A percentile compares a stretch with the other conserved stretches of the same genome.
phyloP scores from a whole-genome alignment of 495 filamentous ascomycete genomes.

The Penicillium lagena region DNA sequence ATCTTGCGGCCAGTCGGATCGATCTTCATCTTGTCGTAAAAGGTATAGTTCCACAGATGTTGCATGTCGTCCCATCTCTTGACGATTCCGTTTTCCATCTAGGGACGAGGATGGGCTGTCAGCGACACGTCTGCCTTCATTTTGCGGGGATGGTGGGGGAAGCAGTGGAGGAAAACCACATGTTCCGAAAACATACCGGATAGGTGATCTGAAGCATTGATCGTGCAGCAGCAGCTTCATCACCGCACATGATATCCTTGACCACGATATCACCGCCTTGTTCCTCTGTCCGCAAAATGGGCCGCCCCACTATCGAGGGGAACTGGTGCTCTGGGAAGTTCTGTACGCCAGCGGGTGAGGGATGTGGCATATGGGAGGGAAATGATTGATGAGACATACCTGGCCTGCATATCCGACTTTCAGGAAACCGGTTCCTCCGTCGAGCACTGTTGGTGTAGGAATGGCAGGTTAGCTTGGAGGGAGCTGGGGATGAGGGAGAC shows the following conservation, averaged over 20 bases:
- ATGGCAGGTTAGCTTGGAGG: constrained; percentile 21
- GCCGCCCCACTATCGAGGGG: constrained; percentile 96
- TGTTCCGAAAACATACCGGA: constrained; percentile 52
- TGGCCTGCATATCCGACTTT: constrained; percentile 97
- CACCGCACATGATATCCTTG: constrained; percentile 99
- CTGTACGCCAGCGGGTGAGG: constrained; percentile 26
- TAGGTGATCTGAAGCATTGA: constrained; percentile 98
- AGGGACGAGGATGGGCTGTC: constrained; percentile 16
- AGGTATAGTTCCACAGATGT: constrained; percentile 98
- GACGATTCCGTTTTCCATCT: constrained; percentile 99
- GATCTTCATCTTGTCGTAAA: constrained; percentile 91
- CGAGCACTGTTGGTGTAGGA: constrained; percentile 64
- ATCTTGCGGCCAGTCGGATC: constrained; percentile 92
- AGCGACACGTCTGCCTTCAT: constrained; percentile 16
- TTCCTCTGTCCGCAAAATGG: constrained; percentile 95
- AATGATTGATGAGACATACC: constrained; percentile 36
- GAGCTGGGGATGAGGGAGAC: constrained; percentile 15
- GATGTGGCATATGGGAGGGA: not conserved
- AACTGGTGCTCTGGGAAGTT: constrained; percentile 99
- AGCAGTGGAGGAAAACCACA: constrained; percentile 14
- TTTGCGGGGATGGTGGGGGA: constrained; percentile 12
- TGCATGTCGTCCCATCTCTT: constrained; percentile 99
- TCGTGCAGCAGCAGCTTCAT: constrained; percentile 91
- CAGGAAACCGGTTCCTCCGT: constrained; percentile 99
- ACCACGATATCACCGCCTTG: constrained; percentile 69